These are phyloP conservation scores for Colletotrichum sp. DNA, from an alignment of 2,329 filamentous ascomycete species.

Conservation along the genomic window DNA sequence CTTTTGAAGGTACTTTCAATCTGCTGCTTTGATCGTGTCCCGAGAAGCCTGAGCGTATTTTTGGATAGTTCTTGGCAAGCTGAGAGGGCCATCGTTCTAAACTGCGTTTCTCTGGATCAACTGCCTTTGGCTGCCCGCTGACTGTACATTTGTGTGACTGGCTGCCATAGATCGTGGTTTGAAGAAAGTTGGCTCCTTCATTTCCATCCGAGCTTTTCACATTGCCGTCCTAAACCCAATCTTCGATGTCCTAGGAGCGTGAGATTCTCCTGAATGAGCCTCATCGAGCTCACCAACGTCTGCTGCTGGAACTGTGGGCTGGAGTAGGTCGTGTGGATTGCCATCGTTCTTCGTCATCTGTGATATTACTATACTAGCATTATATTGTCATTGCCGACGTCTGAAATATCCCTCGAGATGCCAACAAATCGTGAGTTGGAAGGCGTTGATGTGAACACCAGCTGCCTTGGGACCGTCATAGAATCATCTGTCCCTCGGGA, in stretches of 20 bases:
- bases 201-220: background rate
- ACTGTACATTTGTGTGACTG: background rate
- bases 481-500: background rate
- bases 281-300: background rate
- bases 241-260: background rate
- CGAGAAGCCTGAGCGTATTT: background rate
- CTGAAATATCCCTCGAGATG: background rate
- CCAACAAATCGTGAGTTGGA: background rate
- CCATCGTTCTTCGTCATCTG: background rate
- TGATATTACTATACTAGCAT: background rate
- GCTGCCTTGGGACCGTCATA: background rate
- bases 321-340: background rate
- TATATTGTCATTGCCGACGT: background rate
- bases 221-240: background rate
- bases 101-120: background rate
- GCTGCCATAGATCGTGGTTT: background rate
- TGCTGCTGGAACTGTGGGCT: background rate
- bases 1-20: background rate
- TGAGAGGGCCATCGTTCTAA: background rate
- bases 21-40: background rate
- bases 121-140: background rate
- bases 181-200: background rate
- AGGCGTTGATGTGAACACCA: background rate
- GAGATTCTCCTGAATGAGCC: background rate
- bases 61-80: background rate